A percentile compares a stretch with the other conserved stretches of the same genome.
These are phyloP conservation scores for Aspergillus hortae DNA, from an alignment of 2,329 filamentous ascomycete species.

Conservation along the genomic window DNA sequence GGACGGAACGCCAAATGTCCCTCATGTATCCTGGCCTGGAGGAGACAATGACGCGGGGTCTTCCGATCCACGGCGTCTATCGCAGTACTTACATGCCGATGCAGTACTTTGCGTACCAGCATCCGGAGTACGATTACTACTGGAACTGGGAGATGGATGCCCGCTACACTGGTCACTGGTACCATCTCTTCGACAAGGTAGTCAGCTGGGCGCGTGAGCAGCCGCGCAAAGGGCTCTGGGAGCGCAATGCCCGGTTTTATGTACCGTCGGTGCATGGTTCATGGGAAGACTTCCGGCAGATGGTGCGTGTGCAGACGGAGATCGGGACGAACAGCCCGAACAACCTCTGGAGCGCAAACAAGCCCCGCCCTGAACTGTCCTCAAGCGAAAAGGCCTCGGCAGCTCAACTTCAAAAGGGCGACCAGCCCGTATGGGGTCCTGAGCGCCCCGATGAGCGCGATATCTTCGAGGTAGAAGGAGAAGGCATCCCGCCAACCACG, in stretches of 20 bases:
- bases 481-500: slow-evolving; percentile 66
- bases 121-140: slow-evolving; percentile 74
- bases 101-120: slow-evolving; percentile 82
- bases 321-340: slow-evolving; percentile 63
- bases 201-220: slow-evolving; percentile 67
- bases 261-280: slow-evolving; percentile 70
- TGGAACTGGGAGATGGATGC: slow-evolving; percentile 90
- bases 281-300: slow-evolving; percentile 77
- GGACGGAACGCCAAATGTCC: slow-evolving; percentile 92
- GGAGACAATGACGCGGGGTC: slow-evolving; percentile 67
- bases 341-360: slow-evolving; percentile 61
- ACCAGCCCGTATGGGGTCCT: slow-evolving; percentile 79
- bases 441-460: slow-evolving; percentile 66
- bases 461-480: slow-evolving; percentile 69
- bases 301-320: slow-evolving; percentile 71
- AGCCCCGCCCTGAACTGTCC: slow-evolving; percentile 21
- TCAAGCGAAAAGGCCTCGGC: slow-evolving; percentile 18
- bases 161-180: slow-evolving; percentile 75
- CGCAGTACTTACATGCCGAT: slow-evolving; percentile 90
- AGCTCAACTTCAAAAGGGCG: slow-evolving; percentile 38
- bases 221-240: slow-evolving; percentile 77
- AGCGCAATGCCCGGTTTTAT: slow-evolving; percentile 75
- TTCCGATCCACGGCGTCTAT: slow-evolving; percentile 88
- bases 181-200: slow-evolving; percentile 71
- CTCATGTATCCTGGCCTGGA: slow-evolving; percentile 84